A percentile compares a stretch with the other conserved stretches of the same genome.
Conservation (phyloP, 768 basidiomycete species). For the Leccinum longicurvipes region DNA sequence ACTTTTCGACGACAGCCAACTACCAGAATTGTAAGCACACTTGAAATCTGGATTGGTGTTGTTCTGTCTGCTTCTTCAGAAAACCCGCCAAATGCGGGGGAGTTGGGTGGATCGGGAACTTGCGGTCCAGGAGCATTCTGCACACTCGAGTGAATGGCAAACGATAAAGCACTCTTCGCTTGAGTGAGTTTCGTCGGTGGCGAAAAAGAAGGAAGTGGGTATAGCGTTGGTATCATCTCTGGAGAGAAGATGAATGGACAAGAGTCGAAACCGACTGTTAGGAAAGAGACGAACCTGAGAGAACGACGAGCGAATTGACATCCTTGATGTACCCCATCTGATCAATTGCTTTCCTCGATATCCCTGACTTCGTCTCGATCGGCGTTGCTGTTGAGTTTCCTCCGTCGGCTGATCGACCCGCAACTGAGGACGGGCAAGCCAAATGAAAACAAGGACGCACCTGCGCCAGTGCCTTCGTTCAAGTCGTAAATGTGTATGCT, state of each 20-base stretch:
- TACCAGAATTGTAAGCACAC: constrained; percentile 69
- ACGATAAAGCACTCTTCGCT: constrained; percentile 80
- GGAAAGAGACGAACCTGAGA: constrained; percentile 61
- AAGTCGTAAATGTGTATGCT: constrained; percentile 52
- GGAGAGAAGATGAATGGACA: neutral
- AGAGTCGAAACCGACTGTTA: neutral
- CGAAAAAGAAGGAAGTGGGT: constrained; percentile 68
- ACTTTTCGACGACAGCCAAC: constrained; percentile 85
- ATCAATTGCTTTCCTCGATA: constrained; percentile 74
- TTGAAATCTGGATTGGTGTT: constrained; percentile 50
- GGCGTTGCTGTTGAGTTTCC: constrained; percentile 28
- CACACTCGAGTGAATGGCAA: constrained; percentile 67
- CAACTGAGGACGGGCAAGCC: constrained; percentile 26
- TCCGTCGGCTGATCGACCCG: constrained; percentile 4
- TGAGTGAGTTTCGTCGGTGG: constrained; percentile 71
- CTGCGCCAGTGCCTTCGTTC: constrained; percentile 36
- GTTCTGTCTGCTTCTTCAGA: constrained; percentile 4
- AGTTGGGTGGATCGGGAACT: constrained; percentile 12
- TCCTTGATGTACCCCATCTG: constrained; percentile 84
- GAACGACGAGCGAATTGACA: constrained; percentile 77
- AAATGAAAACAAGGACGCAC: constrained; percentile 27
- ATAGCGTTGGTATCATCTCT: constrained; percentile 76
- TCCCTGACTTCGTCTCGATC: constrained; percentile 62
- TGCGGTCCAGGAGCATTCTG: constrained; percentile 38
- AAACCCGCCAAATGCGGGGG: constrained; percentile 8